phyloP scores from a whole-genome alignment of 257 asterid species.

The Nicotiana paniculata region DNA sequence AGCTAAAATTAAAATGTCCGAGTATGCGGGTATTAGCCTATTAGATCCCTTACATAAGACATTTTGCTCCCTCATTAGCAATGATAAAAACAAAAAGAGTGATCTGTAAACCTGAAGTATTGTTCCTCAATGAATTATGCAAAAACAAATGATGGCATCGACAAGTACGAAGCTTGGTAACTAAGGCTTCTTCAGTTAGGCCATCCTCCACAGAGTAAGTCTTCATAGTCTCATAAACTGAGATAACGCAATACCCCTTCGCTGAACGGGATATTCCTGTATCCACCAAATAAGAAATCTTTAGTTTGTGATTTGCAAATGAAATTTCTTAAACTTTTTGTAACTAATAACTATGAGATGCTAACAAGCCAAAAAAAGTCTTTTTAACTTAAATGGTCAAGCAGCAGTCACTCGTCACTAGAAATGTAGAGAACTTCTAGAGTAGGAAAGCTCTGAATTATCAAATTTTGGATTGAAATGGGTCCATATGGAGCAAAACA shows the following conservation, averaged over 20 bases:
- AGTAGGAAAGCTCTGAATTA: neutral
- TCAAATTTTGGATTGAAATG: neutral
- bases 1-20: neutral
- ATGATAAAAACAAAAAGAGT: neutral
- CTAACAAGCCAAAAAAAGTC: neutral
- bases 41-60: neutral
- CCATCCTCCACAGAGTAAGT: conserved; percentile 87
- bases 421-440: neutral
- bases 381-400: neutral
- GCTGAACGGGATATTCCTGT: conserved; percentile 92
- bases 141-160: conserved; percentile 81
- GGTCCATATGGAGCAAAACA: neutral
- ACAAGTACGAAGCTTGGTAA: conserved; percentile 84
- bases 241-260: conserved; percentile 79
- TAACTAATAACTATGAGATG: neutral
- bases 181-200: conserved; percentile 93
- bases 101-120: conserved; percentile 62
- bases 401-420: neutral
- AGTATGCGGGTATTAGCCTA: neutral
- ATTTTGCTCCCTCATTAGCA: neutral
- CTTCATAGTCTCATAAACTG: conserved; percentile 89
- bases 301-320: neutral
- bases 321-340: neutral
- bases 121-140: conserved; percentile 73
- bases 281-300: conserved; percentile 14